phyloP scores from a whole-genome alignment of 139 green algal species.

The Chlamydomonas eustigma region DNA sequence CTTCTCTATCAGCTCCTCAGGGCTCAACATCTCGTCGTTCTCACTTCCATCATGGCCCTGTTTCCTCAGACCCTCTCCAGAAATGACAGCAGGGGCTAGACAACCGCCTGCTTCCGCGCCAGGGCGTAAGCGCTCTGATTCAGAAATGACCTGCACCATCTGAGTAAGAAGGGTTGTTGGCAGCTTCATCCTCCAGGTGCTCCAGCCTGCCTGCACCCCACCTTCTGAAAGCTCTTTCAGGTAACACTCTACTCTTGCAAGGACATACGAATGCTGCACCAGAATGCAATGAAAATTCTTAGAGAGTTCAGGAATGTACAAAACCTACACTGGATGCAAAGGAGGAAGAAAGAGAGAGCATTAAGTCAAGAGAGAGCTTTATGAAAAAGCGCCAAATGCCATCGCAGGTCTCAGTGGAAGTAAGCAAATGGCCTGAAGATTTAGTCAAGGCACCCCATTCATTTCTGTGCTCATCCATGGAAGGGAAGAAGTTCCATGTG shows the following conservation, averaged over 20 bases:
- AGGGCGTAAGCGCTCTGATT: neutral
- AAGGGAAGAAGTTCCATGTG: too few relatives aligned
- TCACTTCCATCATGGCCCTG: neutral
- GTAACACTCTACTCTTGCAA: constrained; percentile 24
- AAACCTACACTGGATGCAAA: too few relatives aligned
- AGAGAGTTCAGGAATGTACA: too few relatives aligned
- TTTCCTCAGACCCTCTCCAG: neutral
- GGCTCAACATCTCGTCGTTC: neutral
- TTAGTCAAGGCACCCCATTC: too few relatives aligned
- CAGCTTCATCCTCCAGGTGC: constrained; percentile 46
- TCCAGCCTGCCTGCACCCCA: constrained; percentile 23
- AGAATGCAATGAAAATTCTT: too few relatives aligned
- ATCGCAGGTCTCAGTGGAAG: too few relatives aligned
- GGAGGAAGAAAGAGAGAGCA: too few relatives aligned
- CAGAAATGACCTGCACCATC: constrained; percentile 9
- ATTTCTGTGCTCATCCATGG: too few relatives aligned
- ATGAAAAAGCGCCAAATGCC: too few relatives aligned
- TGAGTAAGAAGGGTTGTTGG: constrained; percentile 23
- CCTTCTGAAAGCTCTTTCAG: constrained; percentile 27
- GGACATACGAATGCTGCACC: constrained; percentile 20
- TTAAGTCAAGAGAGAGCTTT: too few relatives aligned
- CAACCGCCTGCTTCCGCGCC: neutral
- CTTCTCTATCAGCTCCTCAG: constrained; percentile 8
- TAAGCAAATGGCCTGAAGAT: too few relatives aligned
- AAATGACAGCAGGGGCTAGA: neutral